Base-by-base conservation (phyloP, 176 grass and related monocot genomes). In the Oryza glumipatula region DNA sequence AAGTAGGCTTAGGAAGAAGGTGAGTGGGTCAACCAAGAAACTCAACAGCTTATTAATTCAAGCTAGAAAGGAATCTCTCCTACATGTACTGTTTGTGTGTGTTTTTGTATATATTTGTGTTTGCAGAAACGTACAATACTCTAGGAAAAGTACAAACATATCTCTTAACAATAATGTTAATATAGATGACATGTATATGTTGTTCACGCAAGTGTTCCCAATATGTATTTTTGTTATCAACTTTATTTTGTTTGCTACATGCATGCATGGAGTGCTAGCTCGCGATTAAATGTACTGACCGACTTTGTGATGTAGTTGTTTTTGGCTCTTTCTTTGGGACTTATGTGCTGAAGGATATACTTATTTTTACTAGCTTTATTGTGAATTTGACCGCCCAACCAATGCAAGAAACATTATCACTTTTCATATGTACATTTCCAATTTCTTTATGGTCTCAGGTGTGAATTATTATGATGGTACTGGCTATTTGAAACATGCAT, bases 1-100 rank as follows among this genome's bases (percentile, higher is more conserved):
- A 83, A 97, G 95, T 58, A 91, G 95, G 90, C 72, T 97, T 51
- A 90, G 95, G 63, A 97, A 94, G 88, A 97, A 97, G 95, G 95
- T 97, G 72, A 83, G 90, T 79, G 35, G 65, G 80, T 83, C 68
- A 83, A 75, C 80, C 12, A 83, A 79, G 74, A 12, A 81, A 86
- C 13, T 47, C 4, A 41, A 11, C 44, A 63, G 58, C n/a, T 10
- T 63, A 9, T 63, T 63, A 22, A 63, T 56, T 86, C 52, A 67
- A 74, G 19, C 54, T 58, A 58, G 11, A 75, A 75, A 67, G 7
- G 32, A 43, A 75, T 80, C 17, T 58, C 54, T 58, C 48, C 47
- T 39, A 10, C 26, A 66, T 11, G 4, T 23, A 32, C 30, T 32
- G 11, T 23, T 2, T 23, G 4, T 19, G 51, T 19, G 51, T 9